A percentile compares a stretch with the other conserved stretches of the same genome.
Evolutionary conservation across 73 alveolate species (phyloP).

Genomic region (Tetrahymena elliotti): DNA sequence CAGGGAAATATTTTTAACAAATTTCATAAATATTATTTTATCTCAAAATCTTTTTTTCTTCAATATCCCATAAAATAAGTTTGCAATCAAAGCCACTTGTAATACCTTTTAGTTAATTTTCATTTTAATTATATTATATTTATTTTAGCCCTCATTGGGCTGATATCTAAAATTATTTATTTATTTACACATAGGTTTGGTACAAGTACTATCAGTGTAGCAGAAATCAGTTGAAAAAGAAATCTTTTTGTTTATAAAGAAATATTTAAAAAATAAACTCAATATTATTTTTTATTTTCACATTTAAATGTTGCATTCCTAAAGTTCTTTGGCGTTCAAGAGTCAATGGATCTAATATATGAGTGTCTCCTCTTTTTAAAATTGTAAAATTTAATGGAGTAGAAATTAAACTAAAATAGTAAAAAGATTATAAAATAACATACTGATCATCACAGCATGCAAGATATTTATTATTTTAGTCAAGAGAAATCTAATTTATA

Average conservation of each 20-base stretch:
- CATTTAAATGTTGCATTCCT: not conserved
- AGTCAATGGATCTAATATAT: not conserved
- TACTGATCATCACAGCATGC: not conserved
- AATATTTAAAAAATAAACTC: not conserved
- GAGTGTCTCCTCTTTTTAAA: not conserved
- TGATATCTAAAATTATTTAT: not conserved
- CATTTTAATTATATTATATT: not conserved
- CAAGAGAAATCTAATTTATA: not conserved
- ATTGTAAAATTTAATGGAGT: not conserved
- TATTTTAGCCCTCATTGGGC: not conserved
- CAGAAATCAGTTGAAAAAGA: not conserved
- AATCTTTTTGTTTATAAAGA: not conserved
- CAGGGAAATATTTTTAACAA: not conserved
- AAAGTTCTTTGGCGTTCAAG: not conserved
- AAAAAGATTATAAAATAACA: not conserved
- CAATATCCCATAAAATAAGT: not conserved
- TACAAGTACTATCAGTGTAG: not conserved
- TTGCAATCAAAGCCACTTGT: not conserved
- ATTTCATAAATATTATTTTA: not conserved
- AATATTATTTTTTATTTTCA: not conserved
- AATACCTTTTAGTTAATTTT: not conserved
- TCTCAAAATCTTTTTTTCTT: not conserved
- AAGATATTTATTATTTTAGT: not conserved
- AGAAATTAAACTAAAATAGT: not conserved
- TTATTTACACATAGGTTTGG: not conserved